Conservation (phyloP, 331 rosid genomes). For the Stylosanthes scabra region DNA sequence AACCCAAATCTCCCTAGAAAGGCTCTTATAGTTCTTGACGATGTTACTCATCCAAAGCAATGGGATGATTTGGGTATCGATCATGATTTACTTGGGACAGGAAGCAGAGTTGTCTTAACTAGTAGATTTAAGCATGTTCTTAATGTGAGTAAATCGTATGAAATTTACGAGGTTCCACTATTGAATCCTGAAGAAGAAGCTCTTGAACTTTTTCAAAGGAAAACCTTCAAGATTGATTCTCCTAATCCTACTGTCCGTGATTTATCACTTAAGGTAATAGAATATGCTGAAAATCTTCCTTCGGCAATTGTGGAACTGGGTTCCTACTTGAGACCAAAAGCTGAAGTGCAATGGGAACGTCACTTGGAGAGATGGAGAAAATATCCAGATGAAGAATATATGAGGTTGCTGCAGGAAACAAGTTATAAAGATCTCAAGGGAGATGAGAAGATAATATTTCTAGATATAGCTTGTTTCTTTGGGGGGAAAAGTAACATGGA, state of each 20-base stretch:
- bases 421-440: neutral
- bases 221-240: neutral
- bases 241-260: neutral
- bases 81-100: neutral
- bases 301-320: constrained; percentile 1
- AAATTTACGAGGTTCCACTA: neutral
- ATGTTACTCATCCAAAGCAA: neutral
- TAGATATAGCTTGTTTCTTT: constrained; percentile 24
- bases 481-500: neutral
- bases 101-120: constrained; percentile 22
- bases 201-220: neutral
- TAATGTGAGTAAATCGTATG: neutral
- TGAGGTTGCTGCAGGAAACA: neutral
- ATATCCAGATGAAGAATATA: neutral
- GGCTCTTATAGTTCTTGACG: neutral
- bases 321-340: neutral
- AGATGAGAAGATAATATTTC: neutral
- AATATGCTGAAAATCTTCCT: constrained; percentile 10
- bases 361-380: neutral
- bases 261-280: neutral
- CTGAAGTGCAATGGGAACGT: neutral
- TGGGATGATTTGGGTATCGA: neutral
- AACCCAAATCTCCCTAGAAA: neutral
- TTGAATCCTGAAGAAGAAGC: neutral
- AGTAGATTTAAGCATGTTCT: constrained; percentile 27